Percentiles rank a stretch among this genome's conserved stretches.
phyloP scores from a whole-genome alignment of 2,329 filamentous ascomycete genomes.

The Hypomyces perniciosus region DNA sequence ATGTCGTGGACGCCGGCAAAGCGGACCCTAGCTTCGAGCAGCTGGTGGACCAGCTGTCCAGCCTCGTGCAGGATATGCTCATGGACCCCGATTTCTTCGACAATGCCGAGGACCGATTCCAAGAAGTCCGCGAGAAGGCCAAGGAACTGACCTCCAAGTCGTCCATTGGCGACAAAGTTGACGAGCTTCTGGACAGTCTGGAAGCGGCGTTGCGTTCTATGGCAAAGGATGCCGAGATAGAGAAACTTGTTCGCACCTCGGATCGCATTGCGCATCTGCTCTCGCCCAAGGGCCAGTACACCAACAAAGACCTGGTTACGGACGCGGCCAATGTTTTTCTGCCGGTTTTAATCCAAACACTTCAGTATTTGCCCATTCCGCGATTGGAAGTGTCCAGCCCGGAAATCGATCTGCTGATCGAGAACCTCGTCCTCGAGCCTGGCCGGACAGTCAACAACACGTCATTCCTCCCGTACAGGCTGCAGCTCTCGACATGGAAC shows the following conservation, averaged over 20 bases:
- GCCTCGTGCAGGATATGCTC: conserved; percentile 71
- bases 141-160: conserved; percentile 63
- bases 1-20: conserved; percentile 66
- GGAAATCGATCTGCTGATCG: conserved; percentile 75
- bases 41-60: conserved; percentile 66
- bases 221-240: conserved; percentile 64
- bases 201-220: conserved; percentile 64
- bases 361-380: conserved; percentile 87
- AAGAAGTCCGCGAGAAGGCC: conserved; percentile 45
- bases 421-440: conserved; percentile 87
- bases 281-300: conserved; percentile 56
- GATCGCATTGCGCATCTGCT: conserved; percentile 64
- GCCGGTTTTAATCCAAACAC: conserved; percentile 65
- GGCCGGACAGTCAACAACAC: conserved; percentile 76
- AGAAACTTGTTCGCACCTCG: conserved; percentile 61
- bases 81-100: conserved; percentile 84
- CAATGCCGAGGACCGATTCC: conserved; percentile 53
- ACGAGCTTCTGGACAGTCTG: conserved; percentile 63
- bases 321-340: conserved; percentile 77
- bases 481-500: conserved; percentile 78
- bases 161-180: conserved; percentile 64
- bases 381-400: conserved; percentile 82
- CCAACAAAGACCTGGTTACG: conserved; percentile 65
- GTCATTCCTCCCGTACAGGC: conserved; percentile 81
- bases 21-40: conserved; percentile 79